phyloP scores from a whole-genome alignment of 805 yeast genomes.

The Lipomyces yamanashiensis region DNA sequence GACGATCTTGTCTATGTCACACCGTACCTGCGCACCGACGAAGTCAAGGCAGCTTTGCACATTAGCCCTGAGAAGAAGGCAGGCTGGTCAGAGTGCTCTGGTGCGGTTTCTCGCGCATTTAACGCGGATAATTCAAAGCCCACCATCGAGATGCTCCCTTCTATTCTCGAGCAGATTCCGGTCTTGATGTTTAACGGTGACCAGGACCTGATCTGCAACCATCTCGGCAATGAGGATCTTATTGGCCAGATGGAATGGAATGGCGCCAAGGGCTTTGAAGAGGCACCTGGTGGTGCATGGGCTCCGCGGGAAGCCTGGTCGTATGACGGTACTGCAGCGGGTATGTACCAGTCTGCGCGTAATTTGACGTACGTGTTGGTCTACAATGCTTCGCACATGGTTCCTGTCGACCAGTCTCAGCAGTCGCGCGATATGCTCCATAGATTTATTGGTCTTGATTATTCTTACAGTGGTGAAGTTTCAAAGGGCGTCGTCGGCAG shows the following conservation, averaged over 20 bases:
- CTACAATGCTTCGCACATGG: slow-evolving; percentile 88
- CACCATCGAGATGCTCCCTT: slow-evolving; percentile 69
- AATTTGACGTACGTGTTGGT: slow-evolving; percentile 79
- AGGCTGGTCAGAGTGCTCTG: slow-evolving; percentile 81
- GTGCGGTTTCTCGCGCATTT: slow-evolving; percentile 58
- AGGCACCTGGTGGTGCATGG: slow-evolving; percentile 39
- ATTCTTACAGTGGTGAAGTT: slow-evolving; percentile 19
- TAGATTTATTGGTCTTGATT: slow-evolving; percentile 40
- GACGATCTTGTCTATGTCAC: slow-evolving; percentile 56
- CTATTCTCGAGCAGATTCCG: slow-evolving; percentile 59
- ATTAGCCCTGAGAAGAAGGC: slow-evolving; percentile 46
- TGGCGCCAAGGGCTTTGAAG: slow-evolving; percentile 49
- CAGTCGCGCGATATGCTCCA: slow-evolving; percentile 74
- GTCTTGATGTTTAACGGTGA: slow-evolving; percentile 84
- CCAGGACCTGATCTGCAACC: slow-evolving; percentile 86
- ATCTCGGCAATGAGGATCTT: slow-evolving; percentile 70
- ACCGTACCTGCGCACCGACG: slow-evolving; percentile 54
- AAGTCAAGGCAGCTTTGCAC: slow-evolving; percentile 59
- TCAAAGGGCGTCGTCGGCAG: slow-evolving; percentile 25
- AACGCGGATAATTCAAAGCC: slow-evolving; percentile 60
- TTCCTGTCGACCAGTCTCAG: slow-evolving; percentile 79
- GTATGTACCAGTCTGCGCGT: slow-evolving; percentile 58
- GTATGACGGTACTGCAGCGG: slow-evolving; percentile 51
- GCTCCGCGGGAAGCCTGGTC: slow-evolving; percentile 51
- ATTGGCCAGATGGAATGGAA: slow-evolving; percentile 69